Evolutionary conservation across 192 early-diverging fungal genomes (phyloP).

Genomic region (Pecoramyces ruminantium): DNA sequence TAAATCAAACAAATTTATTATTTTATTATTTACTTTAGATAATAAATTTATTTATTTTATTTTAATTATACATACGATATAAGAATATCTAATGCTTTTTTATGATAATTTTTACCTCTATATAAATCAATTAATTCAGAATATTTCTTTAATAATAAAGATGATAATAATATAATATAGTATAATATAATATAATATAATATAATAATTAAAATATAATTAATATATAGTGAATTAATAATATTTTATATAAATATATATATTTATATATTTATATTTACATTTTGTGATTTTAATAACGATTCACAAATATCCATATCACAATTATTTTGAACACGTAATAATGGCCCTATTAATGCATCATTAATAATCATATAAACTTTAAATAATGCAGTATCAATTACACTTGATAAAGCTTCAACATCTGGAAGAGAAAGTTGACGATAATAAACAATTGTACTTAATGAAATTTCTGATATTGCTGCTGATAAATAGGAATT

Average conservation of each 20-base stretch:
- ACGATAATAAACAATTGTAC: constrained; percentile 10
- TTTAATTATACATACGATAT: constrained; percentile 22
- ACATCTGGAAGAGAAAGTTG: constrained; percentile 8
- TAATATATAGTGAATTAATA: too few relatives aligned
- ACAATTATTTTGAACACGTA: constrained; percentile 77
- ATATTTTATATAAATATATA: neutral
- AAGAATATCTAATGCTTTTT: constrained; percentile 74
- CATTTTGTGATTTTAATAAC: constrained; percentile 56
- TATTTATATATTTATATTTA: constrained; percentile 5
- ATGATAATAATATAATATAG: neutral
- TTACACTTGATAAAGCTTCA: constrained; percentile 14
- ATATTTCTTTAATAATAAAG: constrained; percentile 35
- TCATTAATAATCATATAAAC: constrained; percentile 77
- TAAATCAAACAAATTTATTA: too few relatives aligned
- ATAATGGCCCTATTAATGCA: constrained; percentile 71
- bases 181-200: neutral
- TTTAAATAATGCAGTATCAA: constrained; percentile 83
- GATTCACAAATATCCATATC: constrained; percentile 67
- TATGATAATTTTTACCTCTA: constrained; percentile 71
- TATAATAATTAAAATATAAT: neutral
- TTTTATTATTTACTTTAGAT: neutral
- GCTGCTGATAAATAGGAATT: neutral
- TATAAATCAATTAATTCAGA: constrained; percentile 87
- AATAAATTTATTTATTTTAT: constrained; percentile 1
- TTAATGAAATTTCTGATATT: constrained; percentile 4